Evolutionary conservation across 2,329 filamentous ascomycete species (phyloP), one percentile per base, ranked within the genome.

Genomic region (Lasiodiplodia gonubiensis): DNA sequence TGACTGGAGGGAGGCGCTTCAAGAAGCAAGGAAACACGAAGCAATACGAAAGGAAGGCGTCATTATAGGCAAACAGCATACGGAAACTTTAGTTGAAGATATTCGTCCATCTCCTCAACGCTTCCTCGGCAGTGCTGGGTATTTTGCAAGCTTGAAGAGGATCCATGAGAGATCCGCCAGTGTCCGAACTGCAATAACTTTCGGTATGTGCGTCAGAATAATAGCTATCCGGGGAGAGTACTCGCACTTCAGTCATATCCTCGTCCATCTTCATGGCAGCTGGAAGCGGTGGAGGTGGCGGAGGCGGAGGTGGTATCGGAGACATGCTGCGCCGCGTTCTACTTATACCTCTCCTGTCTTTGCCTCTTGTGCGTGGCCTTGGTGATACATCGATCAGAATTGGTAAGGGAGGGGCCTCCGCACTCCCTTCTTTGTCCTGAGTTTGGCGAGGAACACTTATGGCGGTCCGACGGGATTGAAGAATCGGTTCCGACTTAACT

Each of bases 341-440:
- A 25, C 21, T 18, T 25, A n/a, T 4, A 23, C 21, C 23, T 10
- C 55, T 30, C n/a, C 27, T 55, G 18, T 33, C 33, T 18, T 55
- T 55, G 6, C 55, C 55, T 16, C 55, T 37, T 46, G 55, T 46
- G 4, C 55, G 55, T 27, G 35, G 55, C 10, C 23, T 37, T 4
- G 55, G 55, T 14, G 37, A 59, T 12, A 59, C 55, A n/a, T 59
- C 55, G 6, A 59, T 59, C 21, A 55, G 11, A 55, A 55, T 42
- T 33, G 55, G 14, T 10, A 21, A 6, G 8, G 23, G 10, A 14
- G 55, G 35, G 7, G 46, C 30, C 37, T 37, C 23, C 35, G 16
- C 12, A 16, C 21, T 5, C 4, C 39, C n/a, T 37, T 39, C n/a
- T 21, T n/a, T 21, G 53, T 21, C 5, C 4, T n/a, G 21, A 30